Percentiles rank a stretch among this genome's conserved stretches.
phyloP scores from a whole-genome alignment of 257 asterid genomes.

The Solanum megistacrolobum region DNA sequence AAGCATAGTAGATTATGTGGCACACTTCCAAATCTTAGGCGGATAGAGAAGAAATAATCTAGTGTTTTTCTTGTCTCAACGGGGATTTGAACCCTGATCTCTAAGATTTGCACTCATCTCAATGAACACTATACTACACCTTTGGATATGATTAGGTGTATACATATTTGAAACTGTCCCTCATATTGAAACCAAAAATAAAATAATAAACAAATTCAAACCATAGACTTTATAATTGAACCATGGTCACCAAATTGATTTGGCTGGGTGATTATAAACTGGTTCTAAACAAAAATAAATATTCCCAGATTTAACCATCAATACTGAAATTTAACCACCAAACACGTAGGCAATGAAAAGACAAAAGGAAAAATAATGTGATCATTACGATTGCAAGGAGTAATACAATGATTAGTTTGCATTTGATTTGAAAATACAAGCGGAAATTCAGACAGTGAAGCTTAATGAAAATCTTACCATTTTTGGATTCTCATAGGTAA shows the following conservation, averaged over 20 bases:
- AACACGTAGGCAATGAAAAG: background rate
- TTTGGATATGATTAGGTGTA: background rate
- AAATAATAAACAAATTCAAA: background rate
- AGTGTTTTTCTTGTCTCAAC: background rate
- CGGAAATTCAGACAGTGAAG: background rate
- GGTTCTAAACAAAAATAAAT: background rate
- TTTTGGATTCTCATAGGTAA: conserved; percentile 87
- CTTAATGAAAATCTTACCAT: conserved; percentile 44
- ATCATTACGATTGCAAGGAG: background rate
- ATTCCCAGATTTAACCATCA: background rate
- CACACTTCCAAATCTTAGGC: background rate
- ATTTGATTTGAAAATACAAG: background rate
- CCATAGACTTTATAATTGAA: background rate
- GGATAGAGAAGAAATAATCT: background rate
- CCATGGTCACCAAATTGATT: background rate
- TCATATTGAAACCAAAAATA: background rate
- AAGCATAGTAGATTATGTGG: background rate
- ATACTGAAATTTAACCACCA: background rate
- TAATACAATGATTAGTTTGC: background rate
- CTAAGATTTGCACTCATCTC: background rate
- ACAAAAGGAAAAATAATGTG: background rate
- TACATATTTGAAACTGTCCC: background rate
- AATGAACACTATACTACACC: background rate
- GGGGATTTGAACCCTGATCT: background rate
- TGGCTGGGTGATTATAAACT: background rate